Base-by-base conservation (phyloP, 192 early-diverging fungal genomes). In the Chytriomyces sp. region DNA sequence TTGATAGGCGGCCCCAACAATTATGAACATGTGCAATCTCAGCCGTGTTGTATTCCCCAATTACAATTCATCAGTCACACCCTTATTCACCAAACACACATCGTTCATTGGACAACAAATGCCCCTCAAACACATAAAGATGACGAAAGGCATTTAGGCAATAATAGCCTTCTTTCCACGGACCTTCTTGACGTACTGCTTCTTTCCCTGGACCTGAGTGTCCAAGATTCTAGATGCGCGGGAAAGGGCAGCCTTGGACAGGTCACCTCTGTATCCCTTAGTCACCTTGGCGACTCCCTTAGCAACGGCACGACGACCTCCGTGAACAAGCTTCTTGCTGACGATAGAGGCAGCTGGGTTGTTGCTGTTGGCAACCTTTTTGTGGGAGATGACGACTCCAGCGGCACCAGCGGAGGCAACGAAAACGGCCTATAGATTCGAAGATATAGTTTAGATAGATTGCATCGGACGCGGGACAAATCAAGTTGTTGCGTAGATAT, bases 261-360 rank as follows among this genome's bases (percentile, higher is more conserved):
- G 87, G 77, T 94, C 93, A 68, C 90, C 86, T 68, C 93, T 89
- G 89, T 93, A 92, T 53, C 81, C 80, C 75, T 69, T 79, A 61
- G 90, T 78, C 64, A 89, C 79, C 82, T 89, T 92, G 70, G 83
- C 87, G 69, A 94, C 84, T 76, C 82, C 81, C 82, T 86, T 86
- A 76, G 91, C 86, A 75, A 91, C 84, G 72, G 82, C 86, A 78
- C 92, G 91, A 77, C 84, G 77, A 49, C 86, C 82, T 80, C 87
- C 69, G 75, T 81, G 45, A 6, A 57, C 62, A 67, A 92, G 79
- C 76, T 81, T 91, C 79, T 84, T 82, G 75, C 80, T 85, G 81
- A 84, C 79, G 77, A 68, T 63, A 47, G 72, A 43, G 86, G 91
- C 87, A 82, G 80, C 77, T 59, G 83, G 86, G 79, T 87, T 87